phyloP scores from a whole-genome alignment of 345 rosid species.

The Eucalyptus sp. region DNA sequence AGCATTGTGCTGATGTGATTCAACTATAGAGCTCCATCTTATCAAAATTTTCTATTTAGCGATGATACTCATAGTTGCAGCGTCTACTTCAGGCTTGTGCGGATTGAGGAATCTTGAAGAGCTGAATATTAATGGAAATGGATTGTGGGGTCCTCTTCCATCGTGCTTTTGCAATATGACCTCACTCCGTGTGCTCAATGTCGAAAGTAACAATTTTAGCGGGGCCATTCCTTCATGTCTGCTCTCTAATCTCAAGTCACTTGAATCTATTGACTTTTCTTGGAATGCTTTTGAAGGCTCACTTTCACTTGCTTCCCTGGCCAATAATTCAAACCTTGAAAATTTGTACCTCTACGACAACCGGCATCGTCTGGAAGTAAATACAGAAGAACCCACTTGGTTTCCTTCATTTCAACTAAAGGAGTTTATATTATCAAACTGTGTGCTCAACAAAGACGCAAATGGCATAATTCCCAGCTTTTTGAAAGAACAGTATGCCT shows the following conservation, averaged over 20 bases:
- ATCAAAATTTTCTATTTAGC: not conserved
- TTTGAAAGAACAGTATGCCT: not conserved
- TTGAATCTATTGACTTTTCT: not conserved
- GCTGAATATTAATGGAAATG: not conserved
- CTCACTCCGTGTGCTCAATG: not conserved
- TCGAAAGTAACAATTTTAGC: accelerated
- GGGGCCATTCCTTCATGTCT: not conserved
- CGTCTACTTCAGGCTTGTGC: not conserved
- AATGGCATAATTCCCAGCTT: not conserved
- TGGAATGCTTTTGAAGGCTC: not conserved
- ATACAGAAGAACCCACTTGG: not conserved
- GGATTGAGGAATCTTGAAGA: not conserved
- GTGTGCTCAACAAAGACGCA: not conserved
- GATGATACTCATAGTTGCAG: not conserved
- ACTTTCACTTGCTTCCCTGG: not conserved
- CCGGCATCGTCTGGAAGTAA: not conserved
- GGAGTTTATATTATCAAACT: not conserved
- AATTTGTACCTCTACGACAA: accelerated
- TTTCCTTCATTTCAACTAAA: not conserved
- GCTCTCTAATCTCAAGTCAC: not conserved
- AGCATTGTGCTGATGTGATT: too few species aligned
- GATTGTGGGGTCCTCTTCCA: not conserved
- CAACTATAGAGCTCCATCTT: not conserved
- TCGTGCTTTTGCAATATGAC: not conserved
- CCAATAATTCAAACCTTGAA: not conserved